phyloP scores from a whole-genome alignment of 495 filamentous ascomycete genomes.

The Aspergillus haitiensis region DNA sequence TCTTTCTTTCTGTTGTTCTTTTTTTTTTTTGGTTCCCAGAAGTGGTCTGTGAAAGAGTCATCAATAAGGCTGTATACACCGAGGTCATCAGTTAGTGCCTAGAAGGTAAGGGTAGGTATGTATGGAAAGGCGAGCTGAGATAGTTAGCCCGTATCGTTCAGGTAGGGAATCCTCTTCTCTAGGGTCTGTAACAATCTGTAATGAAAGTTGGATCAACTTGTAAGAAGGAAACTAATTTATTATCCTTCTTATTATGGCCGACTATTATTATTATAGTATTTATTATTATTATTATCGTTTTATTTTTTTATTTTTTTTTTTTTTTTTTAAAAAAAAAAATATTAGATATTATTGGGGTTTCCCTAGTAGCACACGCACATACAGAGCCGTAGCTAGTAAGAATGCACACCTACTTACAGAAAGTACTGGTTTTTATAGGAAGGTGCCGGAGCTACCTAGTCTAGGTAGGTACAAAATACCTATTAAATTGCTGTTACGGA shows the following conservation, averaged over 20 bases:
- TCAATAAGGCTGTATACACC: constrained; percentile 3
- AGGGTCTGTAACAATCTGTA: too few relatives aligned
- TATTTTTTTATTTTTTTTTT: too few relatives aligned
- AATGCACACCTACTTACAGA: constrained; percentile 7
- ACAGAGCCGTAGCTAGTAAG: neutral
- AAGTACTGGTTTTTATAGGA: constrained; percentile 12
- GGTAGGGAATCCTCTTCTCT: neutral
- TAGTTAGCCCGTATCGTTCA: neutral
- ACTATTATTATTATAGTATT: constrained; percentile 2
- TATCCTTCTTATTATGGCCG: neutral
- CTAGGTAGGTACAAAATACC: constrained; percentile 4
- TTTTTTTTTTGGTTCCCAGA: too few relatives aligned
- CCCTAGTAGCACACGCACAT: neutral
- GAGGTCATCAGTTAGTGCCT: neutral
- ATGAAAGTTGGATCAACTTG: too few relatives aligned
- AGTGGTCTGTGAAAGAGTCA: neutral
- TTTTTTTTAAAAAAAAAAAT: too few relatives aligned
- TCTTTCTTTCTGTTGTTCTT: too few relatives aligned
- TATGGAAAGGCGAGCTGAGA: neutral
- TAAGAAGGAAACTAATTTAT: neutral
- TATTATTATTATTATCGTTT: too few relatives aligned
- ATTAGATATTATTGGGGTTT: neutral
- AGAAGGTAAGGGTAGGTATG: neutral
- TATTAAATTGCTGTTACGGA: constrained; percentile 10
- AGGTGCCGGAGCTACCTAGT: neutral